phyloP scores from a whole-genome alignment of 1,284 basidiomycete species.

The Ceratobasidium sp. region DNA sequence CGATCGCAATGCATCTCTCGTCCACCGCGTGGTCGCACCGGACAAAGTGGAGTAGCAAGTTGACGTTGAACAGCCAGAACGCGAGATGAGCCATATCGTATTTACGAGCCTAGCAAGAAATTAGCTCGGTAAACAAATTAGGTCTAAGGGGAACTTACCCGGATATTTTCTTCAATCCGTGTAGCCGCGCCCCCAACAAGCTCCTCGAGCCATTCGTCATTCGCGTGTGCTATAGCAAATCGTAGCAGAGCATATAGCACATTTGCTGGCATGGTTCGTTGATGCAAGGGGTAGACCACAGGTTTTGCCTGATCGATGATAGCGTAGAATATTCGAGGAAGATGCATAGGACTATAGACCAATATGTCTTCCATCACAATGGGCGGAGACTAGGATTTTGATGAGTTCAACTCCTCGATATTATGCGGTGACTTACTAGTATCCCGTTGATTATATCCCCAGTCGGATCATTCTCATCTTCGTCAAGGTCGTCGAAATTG shows the following conservation, averaged over 20 bases:
- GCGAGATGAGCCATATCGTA: conserved; percentile 89
- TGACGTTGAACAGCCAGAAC: conserved; percentile 96
- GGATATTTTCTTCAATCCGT: conserved; percentile 90
- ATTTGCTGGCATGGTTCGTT: conserved; percentile 85
- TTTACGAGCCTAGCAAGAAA: conserved; percentile 72
- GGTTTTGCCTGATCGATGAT: conserved; percentile 58
- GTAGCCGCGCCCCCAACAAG: conserved; percentile 91
- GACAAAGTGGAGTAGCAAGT: conserved; percentile 90
- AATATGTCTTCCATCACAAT: conserved; percentile 50
- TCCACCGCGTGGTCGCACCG: conserved; percentile 84
- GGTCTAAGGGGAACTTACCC: conserved; percentile 71
- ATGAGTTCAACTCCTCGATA: conserved; percentile 62
- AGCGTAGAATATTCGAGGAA: conserved; percentile 47
- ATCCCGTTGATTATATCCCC: conserved; percentile 62
- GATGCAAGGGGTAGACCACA: conserved; percentile 60
- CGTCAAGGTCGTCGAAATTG: conserved; percentile 58
- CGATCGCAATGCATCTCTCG: conserved; percentile 82
- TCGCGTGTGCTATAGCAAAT: conserved; percentile 87
- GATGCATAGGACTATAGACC: conserved; percentile 49
- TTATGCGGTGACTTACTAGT: conserved; percentile 52
- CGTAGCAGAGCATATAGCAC: conserved; percentile 86
- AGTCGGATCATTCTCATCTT: conserved; percentile 63
- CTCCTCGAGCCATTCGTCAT: conserved; percentile 92
- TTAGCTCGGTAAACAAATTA: neutral
- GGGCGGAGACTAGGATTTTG: conserved; percentile 48